Conservation (phyloP, 2,329 filamentous ascomycete genomes). For the Alternaria brassicae region DNA sequence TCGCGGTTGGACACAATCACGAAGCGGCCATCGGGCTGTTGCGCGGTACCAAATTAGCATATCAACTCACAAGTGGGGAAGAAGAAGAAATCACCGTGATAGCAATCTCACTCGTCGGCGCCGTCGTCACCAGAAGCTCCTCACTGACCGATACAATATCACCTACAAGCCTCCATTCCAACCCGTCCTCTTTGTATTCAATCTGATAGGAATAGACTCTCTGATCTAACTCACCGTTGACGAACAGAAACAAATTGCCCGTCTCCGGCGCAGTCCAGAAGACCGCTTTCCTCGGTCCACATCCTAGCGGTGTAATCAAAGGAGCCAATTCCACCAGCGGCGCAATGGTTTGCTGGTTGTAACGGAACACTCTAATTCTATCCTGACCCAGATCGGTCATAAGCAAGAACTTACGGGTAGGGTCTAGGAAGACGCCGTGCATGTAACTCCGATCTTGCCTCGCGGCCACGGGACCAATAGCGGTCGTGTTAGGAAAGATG, state of each 20-base stretch:
- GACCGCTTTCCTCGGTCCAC: slow-evolving; percentile 68
- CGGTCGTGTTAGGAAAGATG: slow-evolving; percentile 12
- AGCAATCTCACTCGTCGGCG: slow-evolving; percentile 23
- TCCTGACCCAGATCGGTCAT: slow-evolving; percentile 72
- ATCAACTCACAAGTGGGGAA: neutral
- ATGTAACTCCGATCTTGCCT: slow-evolving; percentile 45
- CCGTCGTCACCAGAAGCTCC: slow-evolving; percentile 8
- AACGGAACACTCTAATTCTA: slow-evolving; percentile 63
- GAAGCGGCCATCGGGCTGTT: slow-evolving; percentile 13
- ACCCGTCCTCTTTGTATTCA: slow-evolving; percentile 1
- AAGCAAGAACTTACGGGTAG: slow-evolving; percentile 65
- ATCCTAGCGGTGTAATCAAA: slow-evolving; percentile 57
- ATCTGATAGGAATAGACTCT: slow-evolving; percentile 22
- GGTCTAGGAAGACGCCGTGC: slow-evolving; percentile 69
- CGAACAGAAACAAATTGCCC: slow-evolving; percentile 12
- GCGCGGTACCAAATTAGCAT: neutral
- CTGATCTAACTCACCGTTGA: slow-evolving; percentile 25
- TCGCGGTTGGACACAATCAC: slow-evolving; percentile 71
- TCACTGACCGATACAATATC: slow-evolving; percentile 6
- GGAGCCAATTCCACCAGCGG: slow-evolving; percentile 55
- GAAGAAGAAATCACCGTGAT: slow-evolving; percentile 15
- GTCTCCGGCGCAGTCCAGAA: slow-evolving; percentile 54
- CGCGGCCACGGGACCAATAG: slow-evolving; percentile 9
- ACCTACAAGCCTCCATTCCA: slow-evolving; percentile 11
- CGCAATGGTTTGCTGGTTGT: slow-evolving; percentile 53